Percentiles rank a stretch among this genome's conserved stretches.
Conservation (phyloP, 148 eudicot species). For the Polygonum aviculare region DNA sequence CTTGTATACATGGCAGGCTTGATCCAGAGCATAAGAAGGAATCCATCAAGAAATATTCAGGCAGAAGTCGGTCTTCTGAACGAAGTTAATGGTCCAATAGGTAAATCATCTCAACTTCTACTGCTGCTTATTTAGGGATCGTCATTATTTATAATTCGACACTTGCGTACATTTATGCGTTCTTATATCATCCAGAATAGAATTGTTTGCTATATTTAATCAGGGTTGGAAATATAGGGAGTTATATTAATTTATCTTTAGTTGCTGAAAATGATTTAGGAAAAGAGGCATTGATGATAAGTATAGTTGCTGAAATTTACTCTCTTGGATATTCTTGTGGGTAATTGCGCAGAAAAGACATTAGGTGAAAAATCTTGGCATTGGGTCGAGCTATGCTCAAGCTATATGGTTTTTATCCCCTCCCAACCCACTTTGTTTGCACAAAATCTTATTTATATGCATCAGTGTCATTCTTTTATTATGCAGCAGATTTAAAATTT, state of each 20-base stretch:
- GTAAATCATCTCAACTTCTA: not conserved
- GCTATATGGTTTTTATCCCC: not conserved
- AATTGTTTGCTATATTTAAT: not conserved
- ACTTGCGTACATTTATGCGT: not conserved
- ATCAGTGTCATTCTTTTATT: not conserved
- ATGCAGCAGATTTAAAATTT: not conserved
- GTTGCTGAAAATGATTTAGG: not conserved
- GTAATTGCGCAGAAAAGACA: not conserved
- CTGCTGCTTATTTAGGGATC: not conserved
- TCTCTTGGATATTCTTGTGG: not conserved
- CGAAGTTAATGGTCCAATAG: not conserved
- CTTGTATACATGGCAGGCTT: slow-evolving; percentile 48
- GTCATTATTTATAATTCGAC: not conserved
- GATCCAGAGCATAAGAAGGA: slow-evolving; percentile 81
- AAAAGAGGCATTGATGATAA: not conserved
- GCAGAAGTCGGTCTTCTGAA: slow-evolving; percentile 12
- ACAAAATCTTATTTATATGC: not conserved
- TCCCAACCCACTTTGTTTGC: not conserved
- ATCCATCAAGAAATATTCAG: slow-evolving; percentile 74
- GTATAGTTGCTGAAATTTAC: not conserved
- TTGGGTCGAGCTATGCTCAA: not conserved
- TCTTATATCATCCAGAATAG: not conserved
- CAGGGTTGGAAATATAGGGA: not conserved
- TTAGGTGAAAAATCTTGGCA: not conserved
- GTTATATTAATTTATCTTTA: not conserved